Evolutionary conservation across 495 filamentous ascomycete genomes (phyloP).

Genomic region (Aspergillus diversus): DNA sequence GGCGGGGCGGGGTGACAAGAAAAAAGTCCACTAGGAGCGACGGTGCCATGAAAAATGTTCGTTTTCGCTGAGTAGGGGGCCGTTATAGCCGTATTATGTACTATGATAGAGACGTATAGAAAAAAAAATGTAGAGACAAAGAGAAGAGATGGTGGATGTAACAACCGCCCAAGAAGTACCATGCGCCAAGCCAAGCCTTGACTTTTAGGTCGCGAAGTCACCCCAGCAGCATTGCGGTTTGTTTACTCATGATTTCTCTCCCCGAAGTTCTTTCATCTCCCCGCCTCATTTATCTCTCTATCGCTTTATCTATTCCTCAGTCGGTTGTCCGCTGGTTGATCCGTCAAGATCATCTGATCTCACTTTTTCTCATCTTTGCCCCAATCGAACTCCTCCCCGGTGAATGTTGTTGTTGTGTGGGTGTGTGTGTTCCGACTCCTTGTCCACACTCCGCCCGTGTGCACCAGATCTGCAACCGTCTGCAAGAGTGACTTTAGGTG

Average conservation of each 20-base stretch:
- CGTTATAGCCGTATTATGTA: too few species aligned
- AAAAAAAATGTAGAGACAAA: neutral
- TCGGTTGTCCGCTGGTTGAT: neutral
- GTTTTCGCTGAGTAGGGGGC: too few species aligned
- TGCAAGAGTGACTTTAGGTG: conserved; percentile 23
- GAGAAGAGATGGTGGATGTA: neutral
- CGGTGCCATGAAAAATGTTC: too few species aligned
- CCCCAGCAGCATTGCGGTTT: conserved; percentile 13
- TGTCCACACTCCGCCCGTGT: conserved; percentile 20
- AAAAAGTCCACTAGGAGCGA: too few species aligned
- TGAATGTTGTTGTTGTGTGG: conserved; percentile 15
- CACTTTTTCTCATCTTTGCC: neutral
- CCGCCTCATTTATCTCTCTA: neutral
- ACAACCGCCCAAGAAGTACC: conserved; percentile 2
- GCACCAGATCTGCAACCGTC: conserved; percentile 29
- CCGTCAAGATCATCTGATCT: neutral
- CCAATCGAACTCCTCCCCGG: neutral
- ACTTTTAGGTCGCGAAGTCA: conserved; percentile 22
- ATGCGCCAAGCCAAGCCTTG: conserved; percentile 14
- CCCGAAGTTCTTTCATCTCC: conserved; percentile 6
- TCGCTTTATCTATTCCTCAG: conserved; percentile 1
- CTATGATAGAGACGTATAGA: neutral
- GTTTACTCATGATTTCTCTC: conserved; percentile 9
- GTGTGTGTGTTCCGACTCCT: neutral
- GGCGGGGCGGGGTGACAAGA: too few species aligned